These are phyloP conservation scores for Trichoderma sp. DNA, from an alignment of 2,329 filamentous ascomycete genomes.

Conservation along the genomic window DNA sequence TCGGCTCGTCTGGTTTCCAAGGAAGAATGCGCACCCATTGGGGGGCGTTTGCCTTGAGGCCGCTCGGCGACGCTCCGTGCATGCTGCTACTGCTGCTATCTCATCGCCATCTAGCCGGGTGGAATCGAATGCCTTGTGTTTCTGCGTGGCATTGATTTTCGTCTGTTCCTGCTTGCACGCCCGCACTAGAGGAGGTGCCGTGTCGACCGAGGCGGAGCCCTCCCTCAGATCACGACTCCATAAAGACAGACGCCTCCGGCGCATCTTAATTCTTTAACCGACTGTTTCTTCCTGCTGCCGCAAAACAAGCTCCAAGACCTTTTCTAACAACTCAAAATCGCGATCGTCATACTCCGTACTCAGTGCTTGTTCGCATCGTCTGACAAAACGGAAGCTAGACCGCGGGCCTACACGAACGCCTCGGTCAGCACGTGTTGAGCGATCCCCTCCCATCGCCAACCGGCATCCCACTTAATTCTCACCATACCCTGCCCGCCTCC, in stretches of 20 bases:
- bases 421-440: constrained; percentile 19
- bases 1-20: constrained; percentile 8
- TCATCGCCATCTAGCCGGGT: constrained; percentile 16
- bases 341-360: constrained; percentile 2
- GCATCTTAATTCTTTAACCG: constrained; percentile 24
- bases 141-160: constrained; percentile 17
- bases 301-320: neutral
- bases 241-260: constrained; percentile 22
- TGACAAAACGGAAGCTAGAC: constrained; percentile 18
- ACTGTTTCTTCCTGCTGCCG: constrained; percentile 19
- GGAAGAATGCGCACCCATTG: neutral
- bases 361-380: neutral
- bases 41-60: neutral
- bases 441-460: constrained; percentile 18
- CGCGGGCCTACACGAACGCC: constrained; percentile 15
- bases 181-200: constrained; percentile 28
- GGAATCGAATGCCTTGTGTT: constrained; percentile 3
- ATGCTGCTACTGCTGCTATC: constrained; percentile 3
- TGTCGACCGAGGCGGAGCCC: constrained; percentile 25
- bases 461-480: constrained; percentile 18
- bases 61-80: constrained; percentile 7
- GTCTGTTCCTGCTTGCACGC: constrained; percentile 23
- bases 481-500: constrained; percentile 14
- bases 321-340: constrained; percentile 1
- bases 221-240: constrained; percentile 20